Percentiles rank a stretch among this genome's conserved stretches.
Evolutionary conservation across 2,329 filamentous ascomycete species (phyloP).

Genomic region (Uncinocarpus reesii): DNA sequence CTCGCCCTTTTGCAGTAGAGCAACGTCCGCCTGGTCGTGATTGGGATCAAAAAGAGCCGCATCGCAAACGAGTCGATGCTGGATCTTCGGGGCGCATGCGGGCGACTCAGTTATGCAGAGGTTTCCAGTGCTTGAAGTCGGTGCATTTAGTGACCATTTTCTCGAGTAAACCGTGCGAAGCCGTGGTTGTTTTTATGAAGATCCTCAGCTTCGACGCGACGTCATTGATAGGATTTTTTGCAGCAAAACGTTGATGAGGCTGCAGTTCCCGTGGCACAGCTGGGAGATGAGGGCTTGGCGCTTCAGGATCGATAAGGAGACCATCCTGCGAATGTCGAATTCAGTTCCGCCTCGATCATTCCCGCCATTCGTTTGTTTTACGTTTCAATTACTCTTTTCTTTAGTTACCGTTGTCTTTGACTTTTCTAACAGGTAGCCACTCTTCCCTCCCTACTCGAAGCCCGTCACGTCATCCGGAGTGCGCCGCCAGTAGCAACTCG

Average conservation of each 20-base stretch:
- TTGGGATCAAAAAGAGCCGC: conserved; percentile 87
- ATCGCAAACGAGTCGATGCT: conserved; percentile 41
- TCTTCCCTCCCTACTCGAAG: not conserved
- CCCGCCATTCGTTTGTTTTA: conserved; percentile 8
- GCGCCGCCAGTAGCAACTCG: not conserved
- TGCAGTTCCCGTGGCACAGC: conserved; percentile 2
- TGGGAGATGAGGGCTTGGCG: conserved; percentile 3
- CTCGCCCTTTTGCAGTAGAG: conserved; percentile 79
- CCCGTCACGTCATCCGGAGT: not conserved
- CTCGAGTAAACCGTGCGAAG: not conserved
- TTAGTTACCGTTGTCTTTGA: not conserved
- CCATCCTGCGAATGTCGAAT: not conserved
- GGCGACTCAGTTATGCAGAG: conserved; percentile 4
- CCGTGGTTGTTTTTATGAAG: not conserved
- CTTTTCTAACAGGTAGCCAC: not conserved
- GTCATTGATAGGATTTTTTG: conserved; percentile 4
- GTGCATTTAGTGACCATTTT: conserved; percentile 4
- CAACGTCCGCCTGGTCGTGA: conserved; percentile 81
- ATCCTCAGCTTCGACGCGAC: not conserved
- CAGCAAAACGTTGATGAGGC: not conserved
- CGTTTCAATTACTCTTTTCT: not conserved
- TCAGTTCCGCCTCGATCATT: not conserved
- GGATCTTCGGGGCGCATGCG: not conserved
- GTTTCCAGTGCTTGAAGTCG: not conserved
- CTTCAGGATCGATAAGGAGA: not conserved